A percentile compares a stretch with the other conserved stretches of the same genome.
phyloP scores from a whole-genome alignment of 1,139 yeast species.

The Debaryomyces fabryi region DNA sequence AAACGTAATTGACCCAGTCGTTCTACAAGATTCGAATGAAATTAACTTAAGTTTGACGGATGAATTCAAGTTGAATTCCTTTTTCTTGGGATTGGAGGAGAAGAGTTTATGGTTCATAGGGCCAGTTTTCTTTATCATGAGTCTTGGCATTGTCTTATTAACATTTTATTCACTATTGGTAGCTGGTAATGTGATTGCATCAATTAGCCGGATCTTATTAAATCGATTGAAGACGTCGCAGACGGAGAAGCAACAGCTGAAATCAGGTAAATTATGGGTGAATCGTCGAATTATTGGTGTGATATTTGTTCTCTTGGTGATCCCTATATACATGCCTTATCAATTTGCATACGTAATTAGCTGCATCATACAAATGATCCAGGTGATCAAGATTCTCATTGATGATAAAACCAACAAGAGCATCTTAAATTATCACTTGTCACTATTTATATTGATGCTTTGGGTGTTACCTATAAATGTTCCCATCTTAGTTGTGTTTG shows the following conservation, averaged over 20 bases:
- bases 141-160: constrained; percentile 49
- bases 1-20: constrained; percentile 59
- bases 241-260: not conserved
- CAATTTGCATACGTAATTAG: constrained; percentile 73
- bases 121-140: constrained; percentile 54
- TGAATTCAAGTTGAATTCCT: constrained; percentile 36
- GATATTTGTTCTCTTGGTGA: constrained; percentile 37
- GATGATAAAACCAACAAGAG: constrained; percentile 16
- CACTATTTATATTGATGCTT: constrained; percentile 59
- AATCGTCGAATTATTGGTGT: constrained; percentile 10
- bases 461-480: constrained; percentile 71
- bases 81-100: constrained; percentile 71
- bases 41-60: constrained; percentile 28
- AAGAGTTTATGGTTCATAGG: constrained; percentile 59
- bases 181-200: constrained; percentile 6
- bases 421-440: constrained; percentile 52
- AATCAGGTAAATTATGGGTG: not conserved
- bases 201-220: not conserved
- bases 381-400: constrained; percentile 11
- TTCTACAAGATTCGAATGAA: constrained; percentile 41
- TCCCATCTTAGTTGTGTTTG: constrained; percentile 69
- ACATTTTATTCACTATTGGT: constrained; percentile 25
- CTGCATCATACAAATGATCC: constrained; percentile 54
- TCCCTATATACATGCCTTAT: constrained; percentile 70
- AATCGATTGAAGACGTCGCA: not conserved